Base-by-base conservation (phyloP, 2,329 filamentous ascomycete genomes). In the Bimuria novae-zelandiae region DNA sequence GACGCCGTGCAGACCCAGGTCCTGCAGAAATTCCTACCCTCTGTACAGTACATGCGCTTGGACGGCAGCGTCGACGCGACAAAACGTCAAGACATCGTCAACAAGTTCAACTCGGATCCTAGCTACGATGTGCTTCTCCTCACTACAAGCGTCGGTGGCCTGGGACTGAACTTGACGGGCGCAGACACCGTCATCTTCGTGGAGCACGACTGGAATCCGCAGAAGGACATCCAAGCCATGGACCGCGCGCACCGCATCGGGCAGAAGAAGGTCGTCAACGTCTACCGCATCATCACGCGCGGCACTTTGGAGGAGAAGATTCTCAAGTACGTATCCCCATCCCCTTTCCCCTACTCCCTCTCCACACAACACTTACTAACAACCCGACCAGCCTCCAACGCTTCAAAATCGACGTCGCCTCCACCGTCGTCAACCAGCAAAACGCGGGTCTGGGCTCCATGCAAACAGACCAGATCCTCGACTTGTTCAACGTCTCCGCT, bases 211-310 rank as follows among this genome's bases (percentile, higher is more conserved):
- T 99, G 94, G 94, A 99, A 99, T 72, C 94, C 94, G 27, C 94
- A 99, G 72, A 96, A 96, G 75, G 94, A 99, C 75, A 85, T 99
- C 62, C 94, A 99, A 71, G 94, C 94, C 62, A 99, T 99, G 94
- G 94, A 99, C 71, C 91, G 94, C 55, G 94, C 94, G 7, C 94
- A 99, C 80, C 88, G 94, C 64, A 97, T 99, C 66, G 94, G 94
- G 1, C 94, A 99, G 79, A 99, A 99, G 85, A 99, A 97, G 83
- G 94, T 97, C 32, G 94, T 99, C 63, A 99, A 99, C 69, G 94
- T 99, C 14, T 99, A 99, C 76, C 91, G 94, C 21, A 82, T 99
- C 61, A 94, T 99, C 67, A 99, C 94, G 5, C 85, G 94, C 62
- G 94, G 94, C 57, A 99, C 95, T 1, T 78, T 99, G 43, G 94